Percentiles rank a stretch among this genome's conserved stretches.
Conservation (phyloP, 225 moss, liverwort and hornwort species). For the Pseudoscleropodium purum region DNA sequence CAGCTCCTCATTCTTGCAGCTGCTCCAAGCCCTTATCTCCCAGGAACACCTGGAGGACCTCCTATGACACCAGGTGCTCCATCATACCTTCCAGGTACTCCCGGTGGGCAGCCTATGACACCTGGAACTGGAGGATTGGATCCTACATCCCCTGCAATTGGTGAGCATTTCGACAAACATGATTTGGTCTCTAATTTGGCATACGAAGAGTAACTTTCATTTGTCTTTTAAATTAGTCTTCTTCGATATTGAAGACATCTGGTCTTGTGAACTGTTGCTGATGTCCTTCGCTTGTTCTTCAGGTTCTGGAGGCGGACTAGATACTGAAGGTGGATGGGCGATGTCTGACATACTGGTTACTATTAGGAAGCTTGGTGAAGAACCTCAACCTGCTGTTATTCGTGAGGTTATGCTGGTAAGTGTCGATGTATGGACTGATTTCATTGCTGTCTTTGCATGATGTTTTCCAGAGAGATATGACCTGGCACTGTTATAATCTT, state of each 20-base stretch:
- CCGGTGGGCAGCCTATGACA: conserved; percentile 96
- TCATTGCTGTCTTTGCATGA: background rate
- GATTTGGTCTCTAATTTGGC: background rate
- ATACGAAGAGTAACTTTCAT: background rate
- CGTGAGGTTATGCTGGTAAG: conserved; percentile 70
- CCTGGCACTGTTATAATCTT: background rate
- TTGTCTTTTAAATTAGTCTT: background rate
- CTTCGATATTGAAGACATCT: background rate
- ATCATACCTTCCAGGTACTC: conserved; percentile 78
- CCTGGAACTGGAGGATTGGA: conserved; percentile 86
- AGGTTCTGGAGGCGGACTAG: conserved; percentile 53
- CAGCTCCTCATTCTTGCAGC: conserved; percentile 31
- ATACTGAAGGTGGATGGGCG: conserved; percentile 83
- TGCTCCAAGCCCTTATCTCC: conserved; percentile 86
- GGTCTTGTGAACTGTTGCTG: background rate
- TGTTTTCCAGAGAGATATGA: background rate
- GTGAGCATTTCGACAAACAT: conserved; percentile 23
- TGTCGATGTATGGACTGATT: background rate
- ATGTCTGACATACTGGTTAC: conserved; percentile 80
- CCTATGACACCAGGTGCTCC: conserved; percentile 98
- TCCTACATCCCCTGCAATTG: conserved; percentile 90
- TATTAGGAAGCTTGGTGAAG: conserved; percentile 67
- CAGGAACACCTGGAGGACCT: conserved; percentile 88
- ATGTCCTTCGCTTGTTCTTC: background rate
- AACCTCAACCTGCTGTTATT: conserved; percentile 66